Percentiles rank a stretch among this genome's conserved stretches.
phyloP scores from a whole-genome alignment of 108 stramenopile genomes.

The Pseudonitzschia pungens region DNA sequence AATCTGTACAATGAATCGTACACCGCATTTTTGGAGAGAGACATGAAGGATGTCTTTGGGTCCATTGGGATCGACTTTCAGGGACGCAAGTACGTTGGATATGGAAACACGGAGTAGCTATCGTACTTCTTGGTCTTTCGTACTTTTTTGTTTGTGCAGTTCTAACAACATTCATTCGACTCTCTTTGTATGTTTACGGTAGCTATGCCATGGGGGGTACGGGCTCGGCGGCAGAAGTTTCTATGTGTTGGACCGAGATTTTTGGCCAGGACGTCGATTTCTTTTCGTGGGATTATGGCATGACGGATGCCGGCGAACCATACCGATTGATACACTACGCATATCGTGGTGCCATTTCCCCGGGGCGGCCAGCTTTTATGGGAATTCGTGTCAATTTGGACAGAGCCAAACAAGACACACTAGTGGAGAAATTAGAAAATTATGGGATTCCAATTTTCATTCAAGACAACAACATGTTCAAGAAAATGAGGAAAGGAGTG shows the following conservation, averaged over 20 bases:
- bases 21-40: slow-evolving; percentile 51
- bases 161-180: too few species aligned
- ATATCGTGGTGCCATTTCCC: slow-evolving; percentile 15
- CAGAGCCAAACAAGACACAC: background rate
- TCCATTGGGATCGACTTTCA: slow-evolving; percentile 58
- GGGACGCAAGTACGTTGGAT: slow-evolving; percentile 45
- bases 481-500: slow-evolving; percentile 5
- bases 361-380: slow-evolving; percentile 36
- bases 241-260: slow-evolving; percentile 51
- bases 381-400: slow-evolving; percentile 9
- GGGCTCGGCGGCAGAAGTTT: slow-evolving; percentile 8
- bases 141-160: too few species aligned
- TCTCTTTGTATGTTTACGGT: background rate
- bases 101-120: slow-evolving; percentile 6
- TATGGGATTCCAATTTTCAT: slow-evolving; percentile 21
- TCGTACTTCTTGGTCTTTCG: background rate
- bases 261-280: slow-evolving; percentile 66
- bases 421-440: slow-evolving; percentile 10
- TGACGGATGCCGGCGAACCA: slow-evolving; percentile 30
- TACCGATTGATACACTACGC: slow-evolving; percentile 28
- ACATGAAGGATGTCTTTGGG: slow-evolving; percentile 42
- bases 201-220: slow-evolving; percentile 24
- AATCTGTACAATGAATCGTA: slow-evolving; percentile 65
- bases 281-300: slow-evolving; percentile 58
- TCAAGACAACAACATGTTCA: background rate